Percentiles rank a stretch among this genome's conserved stretches.
Evolutionary conservation across 768 basidiomycete genomes (phyloP).

Genomic region (Favolaschia claudopus): DNA sequence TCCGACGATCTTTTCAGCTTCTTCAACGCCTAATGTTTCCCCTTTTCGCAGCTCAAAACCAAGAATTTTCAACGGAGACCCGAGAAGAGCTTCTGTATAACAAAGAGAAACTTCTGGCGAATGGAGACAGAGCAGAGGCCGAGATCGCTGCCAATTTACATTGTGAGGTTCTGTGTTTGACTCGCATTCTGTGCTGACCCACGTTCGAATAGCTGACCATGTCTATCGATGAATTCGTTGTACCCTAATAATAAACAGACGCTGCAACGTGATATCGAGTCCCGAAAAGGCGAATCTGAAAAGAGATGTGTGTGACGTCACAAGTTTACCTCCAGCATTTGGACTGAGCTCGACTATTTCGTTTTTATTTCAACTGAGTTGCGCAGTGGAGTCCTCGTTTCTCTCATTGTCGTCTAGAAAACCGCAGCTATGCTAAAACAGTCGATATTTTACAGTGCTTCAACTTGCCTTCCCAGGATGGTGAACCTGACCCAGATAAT

Average conservation of each 20-base stretch:
- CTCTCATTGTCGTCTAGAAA: conserved; percentile 6
- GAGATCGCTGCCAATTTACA: conserved; percentile 96
- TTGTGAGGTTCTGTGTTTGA: conserved; percentile 46
- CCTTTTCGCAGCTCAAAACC: conserved; percentile 83
- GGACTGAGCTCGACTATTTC: conserved; percentile 12
- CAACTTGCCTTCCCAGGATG: conserved; percentile 23
- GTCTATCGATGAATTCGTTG: conserved; percentile 75
- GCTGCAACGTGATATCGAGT: conserved; percentile 28
- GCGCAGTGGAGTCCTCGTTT: conserved; percentile 2
- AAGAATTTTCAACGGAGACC: conserved; percentile 97
- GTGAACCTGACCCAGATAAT: conserved; percentile 18
- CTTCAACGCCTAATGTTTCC: conserved; percentile 13
- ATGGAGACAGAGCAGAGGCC: conserved; percentile 95
- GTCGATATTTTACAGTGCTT: conserved; percentile 12
- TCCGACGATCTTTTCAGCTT: conserved; percentile 8
- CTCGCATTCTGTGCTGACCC: conserved; percentile 33
- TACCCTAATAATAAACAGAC: conserved; percentile 31
- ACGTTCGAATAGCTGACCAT: conserved; percentile 70
- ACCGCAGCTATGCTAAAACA: background rate
- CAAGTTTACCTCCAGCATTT: conserved; percentile 9
- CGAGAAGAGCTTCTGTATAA: conserved; percentile 98
- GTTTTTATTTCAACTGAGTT: conserved; percentile 5
- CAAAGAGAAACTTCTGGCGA: conserved; percentile 97
- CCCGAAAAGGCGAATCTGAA: too few relatives aligned
- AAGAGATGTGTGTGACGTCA: conserved; percentile 12